A percentile compares a stretch with the other conserved stretches of the same genome.
Conservation (phyloP, 805 yeast species). For the Pichia paraexigua region DNA sequence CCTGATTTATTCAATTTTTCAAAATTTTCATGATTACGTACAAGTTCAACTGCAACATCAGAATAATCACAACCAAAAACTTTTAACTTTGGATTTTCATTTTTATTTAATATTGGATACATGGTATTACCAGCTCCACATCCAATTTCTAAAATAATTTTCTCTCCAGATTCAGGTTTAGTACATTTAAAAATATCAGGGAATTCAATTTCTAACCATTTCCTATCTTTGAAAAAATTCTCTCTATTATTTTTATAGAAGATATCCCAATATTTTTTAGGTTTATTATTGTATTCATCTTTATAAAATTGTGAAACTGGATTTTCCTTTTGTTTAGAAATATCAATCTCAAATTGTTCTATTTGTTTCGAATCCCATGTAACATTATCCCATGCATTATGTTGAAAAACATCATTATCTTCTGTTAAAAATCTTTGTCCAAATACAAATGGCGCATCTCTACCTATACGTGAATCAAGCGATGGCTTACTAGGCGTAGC, state of each 20-base stretch:
- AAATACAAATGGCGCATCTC: slow-evolving; percentile 85
- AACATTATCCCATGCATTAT: slow-evolving; percentile 96
- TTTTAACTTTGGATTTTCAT: slow-evolving; percentile 66
- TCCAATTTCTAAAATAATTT: slow-evolving; percentile 81
- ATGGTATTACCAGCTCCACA: slow-evolving; percentile 98
- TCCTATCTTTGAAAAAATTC: slow-evolving; percentile 92
- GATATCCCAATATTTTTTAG: slow-evolving; percentile 92
- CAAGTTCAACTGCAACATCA: slow-evolving; percentile 81
- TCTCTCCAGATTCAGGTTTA: slow-evolving; percentile 58
- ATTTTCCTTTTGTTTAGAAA: slow-evolving; percentile 59
- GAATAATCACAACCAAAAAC: slow-evolving; percentile 88
- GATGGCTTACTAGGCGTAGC: slow-evolving; percentile 31
- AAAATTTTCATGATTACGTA: slow-evolving; percentile 55
- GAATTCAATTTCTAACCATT: slow-evolving; percentile 93
- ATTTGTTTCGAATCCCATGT: slow-evolving; percentile 94
- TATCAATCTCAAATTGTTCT: slow-evolving; percentile 42
- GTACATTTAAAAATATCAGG: slow-evolving; percentile 79
- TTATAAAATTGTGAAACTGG: slow-evolving; percentile 91
- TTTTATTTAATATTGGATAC: slow-evolving; percentile 80
- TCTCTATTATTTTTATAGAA: slow-evolving; percentile 87
- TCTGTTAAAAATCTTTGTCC: slow-evolving; percentile 75
- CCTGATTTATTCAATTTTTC: slow-evolving; percentile 26
- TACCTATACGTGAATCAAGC: slow-evolving; percentile 57
- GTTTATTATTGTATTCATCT: slow-evolving; percentile 67
- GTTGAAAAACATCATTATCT: slow-evolving; percentile 78